Evolutionary conservation across 805 yeast genomes (phyloP).

Genomic region (Hanseniaspora singularis): DNA sequence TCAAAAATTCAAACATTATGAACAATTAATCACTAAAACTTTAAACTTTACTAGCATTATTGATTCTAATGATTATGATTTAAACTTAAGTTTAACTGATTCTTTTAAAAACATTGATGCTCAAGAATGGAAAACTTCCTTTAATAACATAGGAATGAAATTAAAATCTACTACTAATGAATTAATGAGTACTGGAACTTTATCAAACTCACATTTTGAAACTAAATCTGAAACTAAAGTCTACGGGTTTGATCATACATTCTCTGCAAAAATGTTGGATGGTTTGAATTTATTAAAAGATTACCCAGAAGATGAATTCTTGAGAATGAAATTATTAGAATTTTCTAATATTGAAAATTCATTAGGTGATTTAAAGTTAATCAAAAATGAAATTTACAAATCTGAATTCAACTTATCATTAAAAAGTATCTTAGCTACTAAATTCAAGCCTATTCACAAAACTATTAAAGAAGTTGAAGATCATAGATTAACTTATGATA

Average conservation of each 20-base stretch:
- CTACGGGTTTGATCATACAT: conserved; percentile 13
- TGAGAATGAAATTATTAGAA: conserved; percentile 51
- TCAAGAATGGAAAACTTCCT: conserved; percentile 10
- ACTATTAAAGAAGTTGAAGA: conserved; percentile 66
- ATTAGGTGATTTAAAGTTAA: conserved; percentile 70
- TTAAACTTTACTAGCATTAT: conserved; percentile 8
- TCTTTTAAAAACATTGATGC: conserved; percentile 9
- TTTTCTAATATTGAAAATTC: conserved; percentile 60
- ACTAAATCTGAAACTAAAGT: background rate
- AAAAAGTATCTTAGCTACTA: conserved; percentile 46
- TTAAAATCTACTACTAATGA: conserved; percentile 11
- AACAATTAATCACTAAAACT: conserved; percentile 22
- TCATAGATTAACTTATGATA: conserved; percentile 67
- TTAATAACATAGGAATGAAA: conserved; percentile 4
- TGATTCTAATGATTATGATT: conserved; percentile 12
- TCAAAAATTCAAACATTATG: conserved; percentile 28
- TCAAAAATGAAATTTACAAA: conserved; percentile 65
- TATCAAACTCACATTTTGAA: conserved; percentile 13
- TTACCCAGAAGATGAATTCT: conserved; percentile 35
- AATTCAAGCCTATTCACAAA: conserved; percentile 50
- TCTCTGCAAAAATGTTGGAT: conserved; percentile 8
- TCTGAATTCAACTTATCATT: conserved; percentile 58
- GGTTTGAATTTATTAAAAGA: conserved; percentile 15
- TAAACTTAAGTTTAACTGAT: conserved; percentile 3
- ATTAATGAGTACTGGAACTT: conserved; percentile 12